Evolutionary conservation across 371 early-diverging fungal genomes (phyloP), one percentile per base, ranked within the genome.

Genomic region (Zychaea mexicana): DNA sequence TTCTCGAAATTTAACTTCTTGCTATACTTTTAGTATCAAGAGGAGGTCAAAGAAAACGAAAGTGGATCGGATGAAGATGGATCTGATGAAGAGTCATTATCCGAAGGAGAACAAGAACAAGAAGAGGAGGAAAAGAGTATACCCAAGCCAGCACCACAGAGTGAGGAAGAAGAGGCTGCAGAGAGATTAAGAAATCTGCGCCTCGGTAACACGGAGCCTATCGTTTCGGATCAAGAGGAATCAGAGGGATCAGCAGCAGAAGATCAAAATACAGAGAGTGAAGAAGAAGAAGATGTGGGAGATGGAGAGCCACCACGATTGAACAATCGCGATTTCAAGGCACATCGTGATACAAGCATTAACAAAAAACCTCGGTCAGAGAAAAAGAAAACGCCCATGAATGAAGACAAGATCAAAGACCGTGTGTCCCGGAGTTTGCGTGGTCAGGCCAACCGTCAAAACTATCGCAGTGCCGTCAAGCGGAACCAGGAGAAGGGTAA

Each of bases 301-400:
- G 62, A 70, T 21, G 65, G 65, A 56, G 68, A 69, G 46, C 68
- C 73, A 27, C 70, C 69, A 52, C 61, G 68, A 19, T 62, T 77
- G 54, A 85, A 84, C 69, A 87, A 90, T 68, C 76, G 86, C 28
- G 74, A 74, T 9, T 88, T 71, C 62, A 83, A 85, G 47, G 87
- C 86, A 6, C 73, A 85, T 58, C 77, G 87, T 15, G 88, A 88
- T 67, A 64, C 65, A 13, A 70, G 69, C 21, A 31, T 27, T 49
- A 39, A 21, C 7, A 38, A 60, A 42, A 67, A 59, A 5, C 45
- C 64, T 31, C 77, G 69, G 62, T 69, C 69, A 54, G 61, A 46
- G 60, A 67, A 46, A 52, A 65, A 69, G 66, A 78, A 64, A n/a
- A 67, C 66, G 33, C 71, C 72, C 32, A 66, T 83, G 64, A 81